Evolutionary conservation across 2,329 filamentous ascomycete genomes (phyloP).

Genomic region (Ramularia collo-cygni): DNA sequence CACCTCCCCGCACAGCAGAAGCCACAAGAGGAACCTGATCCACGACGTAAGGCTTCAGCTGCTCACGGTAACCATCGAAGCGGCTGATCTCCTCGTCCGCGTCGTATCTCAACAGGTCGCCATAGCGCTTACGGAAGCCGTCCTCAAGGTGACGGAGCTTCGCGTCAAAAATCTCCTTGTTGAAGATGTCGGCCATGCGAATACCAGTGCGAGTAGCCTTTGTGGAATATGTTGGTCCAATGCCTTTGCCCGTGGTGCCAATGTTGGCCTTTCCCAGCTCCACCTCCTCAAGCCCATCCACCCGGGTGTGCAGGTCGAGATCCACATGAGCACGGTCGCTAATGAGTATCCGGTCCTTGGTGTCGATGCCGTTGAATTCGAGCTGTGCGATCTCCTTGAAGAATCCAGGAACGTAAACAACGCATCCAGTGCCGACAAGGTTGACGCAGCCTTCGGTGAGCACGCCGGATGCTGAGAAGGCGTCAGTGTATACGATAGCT

Average conservation of each 20-base stretch:
- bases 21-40: constrained; percentile 62
- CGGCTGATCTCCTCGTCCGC: constrained; percentile 61
- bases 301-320: constrained; percentile 58
- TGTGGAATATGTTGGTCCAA: constrained; percentile 54
- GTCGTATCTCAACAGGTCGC: constrained; percentile 59
- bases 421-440: constrained; percentile 60
- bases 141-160: constrained; percentile 56
- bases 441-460: constrained; percentile 65
- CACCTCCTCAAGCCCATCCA: constrained; percentile 59
- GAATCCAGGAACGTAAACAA: constrained; percentile 62
- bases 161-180: constrained; percentile 57
- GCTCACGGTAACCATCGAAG: constrained; percentile 53
- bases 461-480: constrained; percentile 55
- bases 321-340: constrained; percentile 58
- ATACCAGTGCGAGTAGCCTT: constrained; percentile 62
- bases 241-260: constrained; percentile 45
- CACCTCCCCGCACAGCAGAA: constrained; percentile 51
- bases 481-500: constrained; percentile 5
- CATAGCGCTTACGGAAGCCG: constrained; percentile 63
- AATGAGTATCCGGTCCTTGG: constrained; percentile 55
- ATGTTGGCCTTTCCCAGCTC: constrained; percentile 45
- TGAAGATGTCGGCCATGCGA: constrained; percentile 60
- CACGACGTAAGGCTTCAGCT: constrained; percentile 55
- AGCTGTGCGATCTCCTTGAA: constrained; percentile 58
- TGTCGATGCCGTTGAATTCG: constrained; percentile 55